A percentile compares a stretch with the other conserved stretches of the same genome.
These are phyloP conservation scores for Pseudevernia furfuracea DNA, from an alignment of 495 filamentous ascomycete species.

Conservation along the genomic window DNA sequence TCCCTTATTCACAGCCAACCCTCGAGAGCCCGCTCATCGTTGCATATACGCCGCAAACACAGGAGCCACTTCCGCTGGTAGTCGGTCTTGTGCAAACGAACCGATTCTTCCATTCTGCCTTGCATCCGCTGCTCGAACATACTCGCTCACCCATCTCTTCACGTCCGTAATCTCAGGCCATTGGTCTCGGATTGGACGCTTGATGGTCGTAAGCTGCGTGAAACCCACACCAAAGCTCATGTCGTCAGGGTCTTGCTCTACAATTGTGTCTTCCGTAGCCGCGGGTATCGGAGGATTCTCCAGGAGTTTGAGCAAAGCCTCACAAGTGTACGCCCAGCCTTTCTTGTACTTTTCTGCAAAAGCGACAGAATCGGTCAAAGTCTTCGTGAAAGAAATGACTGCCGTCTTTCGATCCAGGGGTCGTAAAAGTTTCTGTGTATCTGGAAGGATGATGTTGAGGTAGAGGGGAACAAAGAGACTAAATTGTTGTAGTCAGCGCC, in stretches of 20 bases:
- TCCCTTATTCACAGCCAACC: background rate
- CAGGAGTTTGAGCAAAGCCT: conserved; percentile 78
- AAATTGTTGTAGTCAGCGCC: conserved; percentile 25
- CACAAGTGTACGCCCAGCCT: conserved; percentile 81
- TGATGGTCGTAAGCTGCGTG: conserved; percentile 83
- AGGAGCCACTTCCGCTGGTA: conserved; percentile 47
- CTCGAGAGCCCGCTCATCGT: background rate
- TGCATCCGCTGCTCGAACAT: conserved; percentile 55
- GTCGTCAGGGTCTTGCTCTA: conserved; percentile 86
- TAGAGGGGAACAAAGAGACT: conserved; percentile 81
- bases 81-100: conserved; percentile 49
- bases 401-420: conserved; percentile 89
- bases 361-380: conserved; percentile 68
- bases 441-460: conserved; percentile 73
- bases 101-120: conserved; percentile 48
- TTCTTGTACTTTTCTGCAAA: conserved; percentile 71
- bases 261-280: conserved; percentile 64
- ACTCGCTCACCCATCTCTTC: conserved; percentile 68
- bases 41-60: conserved; percentile 52
- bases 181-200: conserved; percentile 56
- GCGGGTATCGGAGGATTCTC: conserved; percentile 73
- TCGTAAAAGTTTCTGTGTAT: conserved; percentile 75
- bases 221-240: conserved; percentile 90
- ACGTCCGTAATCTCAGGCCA: conserved; percentile 78
- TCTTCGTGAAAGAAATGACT: conserved; percentile 86